Conservation (phyloP, 1,284 basidiomycete genomes). For the Kwoniella shivajii region DNA sequence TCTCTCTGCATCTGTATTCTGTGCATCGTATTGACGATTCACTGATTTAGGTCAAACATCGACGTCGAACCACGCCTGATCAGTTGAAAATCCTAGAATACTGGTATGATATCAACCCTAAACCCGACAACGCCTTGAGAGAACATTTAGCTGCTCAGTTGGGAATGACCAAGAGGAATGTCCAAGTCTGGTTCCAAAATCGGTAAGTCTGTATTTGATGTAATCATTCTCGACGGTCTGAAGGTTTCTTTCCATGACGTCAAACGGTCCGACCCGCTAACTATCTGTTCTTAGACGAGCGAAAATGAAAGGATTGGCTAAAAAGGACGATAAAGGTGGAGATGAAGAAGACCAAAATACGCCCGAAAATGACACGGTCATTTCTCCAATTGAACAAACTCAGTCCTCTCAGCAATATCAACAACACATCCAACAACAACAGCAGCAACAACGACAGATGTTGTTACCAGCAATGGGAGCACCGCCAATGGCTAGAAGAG, state of each 20-base stretch:
- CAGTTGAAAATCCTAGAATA: conserved; percentile 84
- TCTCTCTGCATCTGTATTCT: not conserved
- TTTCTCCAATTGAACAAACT: not conserved
- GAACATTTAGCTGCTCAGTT: conserved; percentile 77
- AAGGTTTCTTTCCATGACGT: no score
- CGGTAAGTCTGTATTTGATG: no score
- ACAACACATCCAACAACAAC: not conserved
- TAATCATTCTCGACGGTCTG: not conserved
- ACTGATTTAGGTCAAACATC: conserved; percentile 73
- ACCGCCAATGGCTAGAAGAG: conserved; percentile 39
- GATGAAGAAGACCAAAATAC: conserved; percentile 24
- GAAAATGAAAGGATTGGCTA: conserved; percentile 69
- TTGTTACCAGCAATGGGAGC: conserved; percentile 8
- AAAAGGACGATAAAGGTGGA: conserved; percentile 42
- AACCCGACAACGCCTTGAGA: conserved; percentile 79
- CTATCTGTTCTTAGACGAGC: conserved; percentile 62
- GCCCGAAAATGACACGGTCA: conserved; percentile 3
- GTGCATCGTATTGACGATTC: not conserved
- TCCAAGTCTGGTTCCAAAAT: conserved; percentile 96
- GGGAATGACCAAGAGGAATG: conserved; percentile 86
- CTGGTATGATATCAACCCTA: conserved; percentile 80
- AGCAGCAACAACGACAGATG: not conserved
- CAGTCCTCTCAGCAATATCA: not conserved
- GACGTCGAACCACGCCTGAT: conserved; percentile 76
- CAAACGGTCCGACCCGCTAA: no score